Evolutionary conservation across 306 rosid species (phyloP).

Genomic region (Citrullus amarus): DNA sequence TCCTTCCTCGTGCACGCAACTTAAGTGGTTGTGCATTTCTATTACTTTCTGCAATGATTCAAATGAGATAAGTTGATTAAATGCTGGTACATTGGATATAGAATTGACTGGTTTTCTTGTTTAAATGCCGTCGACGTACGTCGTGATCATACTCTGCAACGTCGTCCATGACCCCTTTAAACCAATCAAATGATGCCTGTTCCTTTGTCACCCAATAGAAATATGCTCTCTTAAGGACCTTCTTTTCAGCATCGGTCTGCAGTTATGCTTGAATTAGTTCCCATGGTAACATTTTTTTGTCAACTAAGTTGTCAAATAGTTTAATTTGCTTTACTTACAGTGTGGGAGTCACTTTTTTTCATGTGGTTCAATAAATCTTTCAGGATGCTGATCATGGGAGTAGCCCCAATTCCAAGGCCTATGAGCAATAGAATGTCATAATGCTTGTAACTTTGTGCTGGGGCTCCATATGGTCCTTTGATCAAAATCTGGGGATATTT

Average conservation of each 20-base stretch:
- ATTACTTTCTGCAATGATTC: slow-evolving; percentile 34
- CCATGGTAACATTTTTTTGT: neutral
- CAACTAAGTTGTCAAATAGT: neutral
- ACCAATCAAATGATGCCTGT: slow-evolving; percentile 70
- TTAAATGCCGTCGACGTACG: slow-evolving; percentile 8
- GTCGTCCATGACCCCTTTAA: slow-evolving; percentile 72
- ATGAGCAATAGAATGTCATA: slow-evolving; percentile 55
- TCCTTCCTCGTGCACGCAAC: slow-evolving; percentile 55
- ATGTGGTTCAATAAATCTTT: slow-evolving; percentile 48
- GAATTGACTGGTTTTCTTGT: slow-evolving; percentile 4
- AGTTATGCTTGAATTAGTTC: neutral
- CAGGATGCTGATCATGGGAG: slow-evolving; percentile 61
- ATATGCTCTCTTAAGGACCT: slow-evolving; percentile 43
- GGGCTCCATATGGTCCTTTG: slow-evolving; percentile 76
- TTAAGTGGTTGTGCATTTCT: slow-evolving; percentile 63
- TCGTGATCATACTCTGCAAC: slow-evolving; percentile 42
- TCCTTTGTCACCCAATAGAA: slow-evolving; percentile 72
- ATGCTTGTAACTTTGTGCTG: slow-evolving; percentile 46
- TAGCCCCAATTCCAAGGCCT: slow-evolving; percentile 68
- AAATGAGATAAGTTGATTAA: slow-evolving; percentile 2
- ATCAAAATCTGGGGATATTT: slow-evolving; percentile 45
- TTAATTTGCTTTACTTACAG: neutral
- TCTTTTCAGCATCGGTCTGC: slow-evolving; percentile 16
- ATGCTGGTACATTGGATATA: neutral
- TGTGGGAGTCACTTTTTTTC: slow-evolving; percentile 16